A percentile compares a stretch with the other conserved stretches of the same genome.
phyloP scores from a whole-genome alignment of 1,284 basidiomycete genomes.

The Boletus hoseneyae region DNA sequence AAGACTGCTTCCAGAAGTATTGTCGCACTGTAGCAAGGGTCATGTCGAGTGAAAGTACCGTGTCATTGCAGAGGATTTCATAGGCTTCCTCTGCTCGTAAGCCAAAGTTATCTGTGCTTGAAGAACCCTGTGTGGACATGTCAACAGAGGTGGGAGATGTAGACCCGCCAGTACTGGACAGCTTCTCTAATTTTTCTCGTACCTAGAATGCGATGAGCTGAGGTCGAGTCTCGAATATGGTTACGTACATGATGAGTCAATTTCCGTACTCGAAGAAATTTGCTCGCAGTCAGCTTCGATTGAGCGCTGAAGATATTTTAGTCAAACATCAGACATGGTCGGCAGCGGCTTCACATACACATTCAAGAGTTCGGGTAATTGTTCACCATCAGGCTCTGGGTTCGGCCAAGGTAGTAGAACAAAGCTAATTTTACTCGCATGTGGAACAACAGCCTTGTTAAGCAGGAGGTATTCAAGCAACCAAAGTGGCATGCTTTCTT shows the following conservation, averaged over 20 bases:
- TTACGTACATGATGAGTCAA: conserved; percentile 73
- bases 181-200: conserved; percentile 80
- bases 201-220: conserved; percentile 46
- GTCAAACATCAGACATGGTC: conserved; percentile 8
- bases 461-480: conserved; percentile 81
- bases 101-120: conserved; percentile 23
- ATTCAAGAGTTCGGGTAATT: conserved; percentile 73
- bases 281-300: conserved; percentile 84
- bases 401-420: conserved; percentile 76
- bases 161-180: conserved; percentile 29
- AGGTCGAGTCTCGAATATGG: not conserved
- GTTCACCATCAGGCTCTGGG: conserved; percentile 52
- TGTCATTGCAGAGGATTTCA: conserved; percentile 86
- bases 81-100: conserved; percentile 69
- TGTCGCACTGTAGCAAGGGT: conserved; percentile 87
- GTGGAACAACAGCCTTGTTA: conserved; percentile 54
- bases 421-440: conserved; percentile 78
- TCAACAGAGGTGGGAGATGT: conserved; percentile 36
- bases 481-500: conserved; percentile 85
- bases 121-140: conserved; percentile 35
- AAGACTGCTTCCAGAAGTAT: conserved; percentile 80
- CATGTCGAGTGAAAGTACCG: conserved; percentile 77
- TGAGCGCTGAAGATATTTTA: conserved; percentile 49
- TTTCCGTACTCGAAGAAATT: conserved; percentile 83
- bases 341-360: conserved; percentile 7